Evolutionary conservation across 1,284 basidiomycete species (phyloP).

Genomic region (Microbotryum violaceum): DNA sequence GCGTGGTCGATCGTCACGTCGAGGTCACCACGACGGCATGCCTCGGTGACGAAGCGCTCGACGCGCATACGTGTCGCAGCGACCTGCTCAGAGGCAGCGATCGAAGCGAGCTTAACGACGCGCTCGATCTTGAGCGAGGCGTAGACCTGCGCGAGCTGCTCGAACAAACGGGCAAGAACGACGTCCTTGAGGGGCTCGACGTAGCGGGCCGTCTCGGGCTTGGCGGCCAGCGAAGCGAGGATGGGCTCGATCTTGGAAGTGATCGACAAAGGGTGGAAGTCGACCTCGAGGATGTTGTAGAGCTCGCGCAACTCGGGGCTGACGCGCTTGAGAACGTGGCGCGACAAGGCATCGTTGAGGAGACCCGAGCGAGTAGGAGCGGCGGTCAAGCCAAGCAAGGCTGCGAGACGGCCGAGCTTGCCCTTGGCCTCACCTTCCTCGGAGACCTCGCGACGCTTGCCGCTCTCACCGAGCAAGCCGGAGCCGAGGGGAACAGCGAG

Average conservation of each 20-base stretch:
- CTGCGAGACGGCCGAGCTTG: constrained; percentile 51
- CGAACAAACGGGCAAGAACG: constrained; percentile 85
- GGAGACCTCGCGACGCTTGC: constrained; percentile 43
- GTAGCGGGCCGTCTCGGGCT: constrained; percentile 55
- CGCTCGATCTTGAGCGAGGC: constrained; percentile 73
- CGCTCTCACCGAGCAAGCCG: constrained; percentile 51
- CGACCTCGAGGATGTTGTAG: constrained; percentile 78
- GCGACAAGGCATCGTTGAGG: constrained; percentile 73
- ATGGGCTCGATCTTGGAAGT: constrained; percentile 76
- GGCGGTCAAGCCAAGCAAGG: constrained; percentile 74
- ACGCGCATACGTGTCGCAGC: constrained; percentile 40
- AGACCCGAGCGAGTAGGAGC: constrained; percentile 81
- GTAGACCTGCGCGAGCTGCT: constrained; percentile 90
- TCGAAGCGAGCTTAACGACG: constrained; percentile 56
- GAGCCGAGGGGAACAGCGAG: constrained; percentile 87
- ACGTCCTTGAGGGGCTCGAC: constrained; percentile 85
- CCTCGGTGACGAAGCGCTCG: constrained; percentile 74
- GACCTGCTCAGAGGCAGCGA: constrained; percentile 69
- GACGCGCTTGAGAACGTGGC: constrained; percentile 73
- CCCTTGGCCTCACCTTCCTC: constrained; percentile 53
- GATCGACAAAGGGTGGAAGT: constrained; percentile 89
- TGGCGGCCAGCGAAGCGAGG: constrained; percentile 55
- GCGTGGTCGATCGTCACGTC: constrained; percentile 85
- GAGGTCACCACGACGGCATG: constrained; percentile 80
- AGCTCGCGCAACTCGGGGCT: constrained; percentile 71